A percentile compares a stretch with the other conserved stretches of the same genome.
Conservation (phyloP, 1,284 basidiomycete species). For the Ceratobasidium sp. region DNA sequence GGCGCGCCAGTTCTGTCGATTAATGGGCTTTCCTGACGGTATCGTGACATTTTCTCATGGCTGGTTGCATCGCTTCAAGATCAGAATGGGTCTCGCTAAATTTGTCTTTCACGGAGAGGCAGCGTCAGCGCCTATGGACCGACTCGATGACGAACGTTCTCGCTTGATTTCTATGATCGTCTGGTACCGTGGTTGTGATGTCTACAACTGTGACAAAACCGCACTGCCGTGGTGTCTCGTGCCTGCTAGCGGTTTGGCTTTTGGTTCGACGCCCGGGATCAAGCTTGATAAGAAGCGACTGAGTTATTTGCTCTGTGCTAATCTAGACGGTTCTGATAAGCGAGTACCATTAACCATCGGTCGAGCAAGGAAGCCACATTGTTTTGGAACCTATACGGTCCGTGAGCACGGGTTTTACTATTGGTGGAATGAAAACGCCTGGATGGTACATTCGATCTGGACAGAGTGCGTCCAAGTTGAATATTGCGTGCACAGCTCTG, state of each 20-base stretch:
- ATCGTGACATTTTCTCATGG: slow-evolving; percentile 30
- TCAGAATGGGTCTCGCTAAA: not conserved
- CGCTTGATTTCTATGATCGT: not conserved
- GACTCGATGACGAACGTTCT: not conserved
- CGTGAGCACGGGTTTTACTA: slow-evolving; percentile 56
- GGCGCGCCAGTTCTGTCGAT: slow-evolving; percentile 7
- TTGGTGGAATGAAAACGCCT: slow-evolving; percentile 56
- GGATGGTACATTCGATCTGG: slow-evolving; percentile 57
- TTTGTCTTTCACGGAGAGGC: slow-evolving; percentile 40
- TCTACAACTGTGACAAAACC: slow-evolving; percentile 61
- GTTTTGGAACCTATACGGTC: slow-evolving; percentile 52
- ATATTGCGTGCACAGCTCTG: too few relatives aligned
- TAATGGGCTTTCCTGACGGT: not conserved
- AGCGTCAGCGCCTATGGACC: not conserved
- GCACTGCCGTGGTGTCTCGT: slow-evolving; percentile 56
- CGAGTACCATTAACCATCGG: slow-evolving; percentile 56
- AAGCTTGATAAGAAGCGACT: slow-evolving; percentile 52
- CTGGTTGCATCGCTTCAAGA: slow-evolving; percentile 44
- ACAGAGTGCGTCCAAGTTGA: not conserved
- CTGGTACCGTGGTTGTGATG: slow-evolving; percentile 52
- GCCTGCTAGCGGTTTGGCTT: slow-evolving; percentile 52
- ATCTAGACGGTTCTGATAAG: slow-evolving; percentile 57
- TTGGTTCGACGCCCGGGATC: slow-evolving; percentile 51
- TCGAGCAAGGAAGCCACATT: slow-evolving; percentile 53
- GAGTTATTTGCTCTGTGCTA: slow-evolving; percentile 56